A percentile compares a stretch with the other conserved stretches of the same genome.
Conservation (phyloP, 2,329 filamentous ascomycete species). For the Claviceps quebecensis region DNA sequence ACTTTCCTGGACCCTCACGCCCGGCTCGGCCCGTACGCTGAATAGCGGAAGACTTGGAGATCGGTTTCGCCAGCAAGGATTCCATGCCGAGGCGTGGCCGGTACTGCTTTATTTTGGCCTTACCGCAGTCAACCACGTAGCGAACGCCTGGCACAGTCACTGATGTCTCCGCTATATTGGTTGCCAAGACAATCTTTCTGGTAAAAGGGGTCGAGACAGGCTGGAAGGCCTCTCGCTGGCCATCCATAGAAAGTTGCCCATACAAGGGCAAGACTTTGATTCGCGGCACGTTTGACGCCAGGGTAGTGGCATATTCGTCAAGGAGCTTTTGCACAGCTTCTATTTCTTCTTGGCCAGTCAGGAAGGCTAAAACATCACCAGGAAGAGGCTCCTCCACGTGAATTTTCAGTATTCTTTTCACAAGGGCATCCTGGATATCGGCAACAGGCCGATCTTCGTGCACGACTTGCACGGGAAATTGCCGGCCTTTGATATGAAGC, state of each 20-base stretch:
- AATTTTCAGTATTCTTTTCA: constrained; percentile 74
- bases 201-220: constrained; percentile 58
- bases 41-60: constrained; percentile 85
- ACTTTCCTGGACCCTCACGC: constrained; percentile 81
- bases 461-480: constrained; percentile 67
- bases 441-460: constrained; percentile 63
- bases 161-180: constrained; percentile 97
- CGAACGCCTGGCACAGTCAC: constrained; percentile 89
- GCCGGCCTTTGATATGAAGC: constrained; percentile 67
- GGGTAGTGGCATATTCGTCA: constrained; percentile 59
- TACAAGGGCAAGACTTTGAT: constrained; percentile 67
- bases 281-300: constrained; percentile 63
- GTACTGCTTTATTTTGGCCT: constrained; percentile 89
- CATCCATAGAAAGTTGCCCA: constrained; percentile 73
- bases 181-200: constrained; percentile 80
- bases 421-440: constrained; percentile 68
- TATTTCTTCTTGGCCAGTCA: constrained; percentile 88
- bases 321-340: constrained; percentile 68
- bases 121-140: constrained; percentile 84
- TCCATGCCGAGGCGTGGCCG: constrained; percentile 74
- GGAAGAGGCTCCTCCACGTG: constrained; percentile 82
- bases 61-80: constrained; percentile 76
- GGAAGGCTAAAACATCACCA: constrained; percentile 82
- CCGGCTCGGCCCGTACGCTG: constrained; percentile 87
- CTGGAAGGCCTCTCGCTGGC: constrained; percentile 76